Conservation (phyloP, 495 filamentous ascomycete genomes). For the Neurospora discreta region DNA sequence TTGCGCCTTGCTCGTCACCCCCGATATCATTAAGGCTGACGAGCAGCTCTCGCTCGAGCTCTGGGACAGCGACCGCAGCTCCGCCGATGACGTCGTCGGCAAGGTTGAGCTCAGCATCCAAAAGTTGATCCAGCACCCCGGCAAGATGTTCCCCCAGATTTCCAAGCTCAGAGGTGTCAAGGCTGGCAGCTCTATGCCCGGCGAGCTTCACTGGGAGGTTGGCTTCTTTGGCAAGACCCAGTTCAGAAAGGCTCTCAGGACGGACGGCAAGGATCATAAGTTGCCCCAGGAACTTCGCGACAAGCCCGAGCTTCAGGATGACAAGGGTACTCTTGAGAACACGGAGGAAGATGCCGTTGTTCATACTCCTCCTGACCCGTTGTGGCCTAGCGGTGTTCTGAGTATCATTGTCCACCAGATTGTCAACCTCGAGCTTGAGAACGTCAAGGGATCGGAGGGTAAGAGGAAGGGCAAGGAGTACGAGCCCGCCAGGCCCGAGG, state of each 20-base stretch:
- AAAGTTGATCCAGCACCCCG: conserved; percentile 87
- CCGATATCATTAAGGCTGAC: conserved; percentile 82
- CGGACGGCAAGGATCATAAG: conserved; percentile 70
- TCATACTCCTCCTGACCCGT: conserved; percentile 83
- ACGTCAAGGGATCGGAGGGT: conserved; percentile 58
- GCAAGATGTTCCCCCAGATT: conserved; percentile 84
- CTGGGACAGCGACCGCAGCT: conserved; percentile 85
- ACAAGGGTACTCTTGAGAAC: conserved; percentile 68
- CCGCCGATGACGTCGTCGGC: conserved; percentile 86
- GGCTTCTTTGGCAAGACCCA: conserved; percentile 87
- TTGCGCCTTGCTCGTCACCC: conserved; percentile 73
- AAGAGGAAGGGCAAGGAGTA: conserved; percentile 72
- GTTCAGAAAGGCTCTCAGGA: conserved; percentile 69
- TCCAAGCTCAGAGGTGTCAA: conserved; percentile 73
- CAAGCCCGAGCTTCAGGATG: conserved; percentile 71
- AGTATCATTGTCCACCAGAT: conserved; percentile 85
- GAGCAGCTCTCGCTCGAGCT: conserved; percentile 89
- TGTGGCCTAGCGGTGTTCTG: conserved; percentile 84
- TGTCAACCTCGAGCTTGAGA: conserved; percentile 79
- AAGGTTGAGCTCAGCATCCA: conserved; percentile 90
- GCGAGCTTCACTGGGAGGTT: conserved; percentile 90
- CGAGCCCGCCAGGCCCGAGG: conserved; percentile 75
- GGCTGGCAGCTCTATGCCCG: conserved; percentile 79
- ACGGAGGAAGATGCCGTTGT: conserved; percentile 71
- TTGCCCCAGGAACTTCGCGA: conserved; percentile 63